Base-by-base conservation (phyloP, 495 filamentous ascomycete genomes). In the Annulohypoxylon stygium region DNA sequence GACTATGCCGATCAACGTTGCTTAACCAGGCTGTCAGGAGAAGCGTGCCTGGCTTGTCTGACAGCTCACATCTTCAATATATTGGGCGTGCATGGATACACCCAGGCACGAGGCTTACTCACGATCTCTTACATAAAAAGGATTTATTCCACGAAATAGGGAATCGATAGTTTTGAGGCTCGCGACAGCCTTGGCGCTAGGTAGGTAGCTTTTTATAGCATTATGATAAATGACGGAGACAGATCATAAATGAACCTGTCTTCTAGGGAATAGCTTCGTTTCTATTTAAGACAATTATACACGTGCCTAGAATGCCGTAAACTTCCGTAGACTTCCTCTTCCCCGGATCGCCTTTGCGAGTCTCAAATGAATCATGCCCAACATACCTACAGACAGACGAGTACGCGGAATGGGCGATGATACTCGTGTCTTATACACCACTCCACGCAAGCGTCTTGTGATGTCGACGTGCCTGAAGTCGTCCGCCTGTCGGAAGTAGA, bases 1-100 rank as follows among this genome's bases (percentile, higher is more conserved):
- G 30, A 67, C 47, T 7, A 37, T n/a, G 64, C 39, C 45, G 53
- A 67, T 67, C 54, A 16, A 16, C 50, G 47, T 50, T 39, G 37
- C 18, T 36, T 25, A 39, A 37, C 33, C 25, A 48, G 16, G 43
- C 43, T 47, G 43, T 20, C 43, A 47, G 41, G 25, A 18, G 30
- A 30, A 30, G 30, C 30, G 30, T 30, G 30, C 30, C 30, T 30
- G 30, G 48, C 16, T 26, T 16, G 54, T 60, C 64, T 67, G 54
- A 59, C 16, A 50, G 37, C 26, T 58, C 36, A 57, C 43, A 37
- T 67, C 30, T 37, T 57, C 23, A 11, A 25, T 39, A 45, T 57
- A 47, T 20, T 47, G 43, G 43, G 43, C 5, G 43, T 18, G 43
- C 43, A 47, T 47, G 43, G 43, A 47, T 47, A 18, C 16, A 3